Evolutionary conservation across 805 yeast genomes (phyloP).

Genomic region (Kuraishia hungarica): DNA sequence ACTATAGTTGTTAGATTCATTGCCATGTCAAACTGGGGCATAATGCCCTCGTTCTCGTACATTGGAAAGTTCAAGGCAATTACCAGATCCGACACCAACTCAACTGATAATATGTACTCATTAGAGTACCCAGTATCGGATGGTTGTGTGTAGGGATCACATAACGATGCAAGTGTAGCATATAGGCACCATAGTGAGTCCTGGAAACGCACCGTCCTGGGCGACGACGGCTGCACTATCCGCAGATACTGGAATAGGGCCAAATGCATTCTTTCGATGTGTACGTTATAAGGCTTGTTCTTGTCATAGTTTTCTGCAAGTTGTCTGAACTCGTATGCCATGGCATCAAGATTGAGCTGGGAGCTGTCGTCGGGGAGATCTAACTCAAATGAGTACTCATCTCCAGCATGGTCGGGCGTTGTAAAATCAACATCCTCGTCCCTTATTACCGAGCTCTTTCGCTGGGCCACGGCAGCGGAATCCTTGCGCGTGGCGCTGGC

Average conservation of each 20-base stretch:
- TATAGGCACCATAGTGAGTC: not conserved
- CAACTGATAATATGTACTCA: slow-evolving; percentile 42
- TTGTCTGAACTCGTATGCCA: not conserved
- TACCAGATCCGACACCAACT: slow-evolving; percentile 42
- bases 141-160: slow-evolving; percentile 68
- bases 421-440: not conserved
- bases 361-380: not conserved
- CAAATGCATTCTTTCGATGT: not conserved
- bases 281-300: not conserved
- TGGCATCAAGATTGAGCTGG: not conserved
- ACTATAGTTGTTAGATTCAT: slow-evolving; percentile 25
- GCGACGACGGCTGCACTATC: not conserved
- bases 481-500: not conserved
- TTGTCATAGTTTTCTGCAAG: not conserved
- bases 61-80: slow-evolving; percentile 29
- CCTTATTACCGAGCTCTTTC: not conserved
- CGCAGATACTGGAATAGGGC: not conserved
- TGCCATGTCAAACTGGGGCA: slow-evolving; percentile 25
- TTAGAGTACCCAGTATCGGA: slow-evolving; percentile 43
- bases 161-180: slow-evolving; percentile 24
- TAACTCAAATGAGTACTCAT: slow-evolving; percentile 1
- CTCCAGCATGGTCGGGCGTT: not conserved
- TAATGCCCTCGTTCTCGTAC: slow-evolving; percentile 7
- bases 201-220: not conserved
- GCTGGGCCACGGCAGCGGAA: not conserved